Conservation (phyloP, 1,284 basidiomycete species). For the Schizophyllum amplum region DNA sequence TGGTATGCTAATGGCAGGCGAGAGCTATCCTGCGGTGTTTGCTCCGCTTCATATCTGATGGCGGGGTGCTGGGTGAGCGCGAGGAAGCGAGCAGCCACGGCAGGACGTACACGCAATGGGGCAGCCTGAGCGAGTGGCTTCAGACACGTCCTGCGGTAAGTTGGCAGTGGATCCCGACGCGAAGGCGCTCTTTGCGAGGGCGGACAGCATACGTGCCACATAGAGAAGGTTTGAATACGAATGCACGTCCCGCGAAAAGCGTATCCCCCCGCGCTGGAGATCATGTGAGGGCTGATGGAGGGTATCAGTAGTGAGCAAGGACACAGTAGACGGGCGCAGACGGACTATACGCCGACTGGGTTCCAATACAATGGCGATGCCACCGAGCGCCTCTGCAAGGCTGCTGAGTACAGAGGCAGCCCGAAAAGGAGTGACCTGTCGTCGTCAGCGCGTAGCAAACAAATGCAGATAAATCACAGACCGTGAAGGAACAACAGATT, state of each 20-base stretch:
- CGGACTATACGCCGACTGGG: background rate
- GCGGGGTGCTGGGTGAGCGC: background rate
- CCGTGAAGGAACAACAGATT: too few relatives aligned
- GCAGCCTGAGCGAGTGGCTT: background rate
- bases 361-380: background rate
- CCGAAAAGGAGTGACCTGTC: too few relatives aligned
- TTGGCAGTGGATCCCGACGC: background rate
- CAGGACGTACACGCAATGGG: too few relatives aligned
- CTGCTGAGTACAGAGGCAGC: background rate
- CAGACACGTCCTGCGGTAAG: background rate
- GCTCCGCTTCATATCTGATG: too few relatives aligned
- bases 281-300: background rate
- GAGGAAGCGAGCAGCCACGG: too few relatives aligned
- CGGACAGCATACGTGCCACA: background rate
- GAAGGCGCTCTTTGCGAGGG: background rate
- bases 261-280: background rate
- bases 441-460: too few relatives aligned
- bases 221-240: too few relatives aligned
- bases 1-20: background rate
- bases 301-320: background rate
- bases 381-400: background rate
- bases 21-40: background rate
- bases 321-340: background rate
- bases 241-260: background rate
- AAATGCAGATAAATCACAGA: too few relatives aligned